Evolutionary conservation across 1,284 basidiomycete genomes (phyloP).

Genomic region (Boletellus deceptivus): DNA sequence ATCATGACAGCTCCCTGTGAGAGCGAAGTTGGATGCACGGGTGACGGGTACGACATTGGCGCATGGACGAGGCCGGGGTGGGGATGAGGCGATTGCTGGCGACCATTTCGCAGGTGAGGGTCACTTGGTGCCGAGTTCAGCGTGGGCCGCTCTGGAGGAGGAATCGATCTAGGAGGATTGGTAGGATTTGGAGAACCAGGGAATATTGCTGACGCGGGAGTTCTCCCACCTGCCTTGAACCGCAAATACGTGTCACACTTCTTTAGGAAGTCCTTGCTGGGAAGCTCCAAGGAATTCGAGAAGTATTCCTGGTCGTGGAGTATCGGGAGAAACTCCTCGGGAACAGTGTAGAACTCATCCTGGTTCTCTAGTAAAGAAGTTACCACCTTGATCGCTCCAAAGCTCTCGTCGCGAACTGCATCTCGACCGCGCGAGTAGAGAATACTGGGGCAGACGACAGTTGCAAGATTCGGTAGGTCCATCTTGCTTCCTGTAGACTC

Average conservation of each 20-base stretch:
- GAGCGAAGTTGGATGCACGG: conserved; percentile 39
- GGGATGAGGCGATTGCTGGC: conserved; percentile 42
- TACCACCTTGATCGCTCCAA: conserved; percentile 85
- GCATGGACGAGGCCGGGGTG: conserved; percentile 40
- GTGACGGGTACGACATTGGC: conserved; percentile 43
- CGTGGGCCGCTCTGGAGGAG: conserved; percentile 36
- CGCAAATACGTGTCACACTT: conserved; percentile 80
- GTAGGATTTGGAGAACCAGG: conserved; percentile 29
- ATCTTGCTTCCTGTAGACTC: conserved; percentile 99
- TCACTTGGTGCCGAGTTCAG: conserved; percentile 40
- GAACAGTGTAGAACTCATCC: conserved; percentile 91
- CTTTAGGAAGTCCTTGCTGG: conserved; percentile 88
- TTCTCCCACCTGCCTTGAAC: conserved; percentile 45
- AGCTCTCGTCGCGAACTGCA: conserved; percentile 90
- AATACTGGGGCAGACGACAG: conserved; percentile 96
- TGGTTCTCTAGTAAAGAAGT: conserved; percentile 88
- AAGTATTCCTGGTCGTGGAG: conserved; percentile 88
- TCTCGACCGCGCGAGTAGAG: conserved; percentile 85
- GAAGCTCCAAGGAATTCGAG: conserved; percentile 75
- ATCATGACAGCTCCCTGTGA: conserved; percentile 43
- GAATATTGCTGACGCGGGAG: conserved; percentile 37
- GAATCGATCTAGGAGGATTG: conserved; percentile 24
- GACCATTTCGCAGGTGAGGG: conserved; percentile 41
- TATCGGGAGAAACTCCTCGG: conserved; percentile 80
- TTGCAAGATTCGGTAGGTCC: conserved; percentile 96